Evolutionary conservation across 257 asterid genomes (phyloP), one percentile per base, ranked within the genome.

Genomic region (Gentiana macrophylla): DNA sequence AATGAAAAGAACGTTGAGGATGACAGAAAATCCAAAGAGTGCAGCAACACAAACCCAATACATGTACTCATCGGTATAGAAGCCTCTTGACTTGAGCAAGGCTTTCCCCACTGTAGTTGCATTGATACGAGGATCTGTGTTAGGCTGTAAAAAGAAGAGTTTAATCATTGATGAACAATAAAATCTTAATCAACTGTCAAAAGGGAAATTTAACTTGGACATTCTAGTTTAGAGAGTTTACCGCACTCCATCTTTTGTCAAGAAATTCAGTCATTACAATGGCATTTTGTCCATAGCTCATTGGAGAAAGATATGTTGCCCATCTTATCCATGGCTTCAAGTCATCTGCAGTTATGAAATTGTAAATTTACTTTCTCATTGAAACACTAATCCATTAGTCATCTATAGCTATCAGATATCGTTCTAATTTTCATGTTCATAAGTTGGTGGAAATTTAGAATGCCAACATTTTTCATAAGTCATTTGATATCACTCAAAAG

Each of bases 261-360:
- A 80, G 86, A 71, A 80, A 73, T 46, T 80, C 86, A 13, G 71
- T 71, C 63, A 76, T 74, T 49, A 59, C 67, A 12, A 76, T 62
- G 33, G 86, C 86, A 60, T 76, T 79, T 35, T 79, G 86, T 49
- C 79, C 86, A 35, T 76, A 80, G 65, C 74, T 76, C 83, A 76
- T 66, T 2, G 86, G 86, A 65, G 83, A 80, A 62, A 74, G 0
- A 52, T 80, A 80, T 53, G 68, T 61, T 12, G 78, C 83, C 83
- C 86, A 79, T 62, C 52, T 66, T 59, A 79, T 52, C 83, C 83
- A 73, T 49, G 77, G 63, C 38, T 12, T 53, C 38, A 80, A 60
- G 49, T 76, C 80, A 66, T 73, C 80, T 79, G 66, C 52, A 63
- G 53, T 15, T 3, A 2, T 37, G 8, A 52, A 13, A 34, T 34